Conservation (phyloP, 2,329 filamentous ascomycete species). For the Xylariaceae sp. region DNA sequence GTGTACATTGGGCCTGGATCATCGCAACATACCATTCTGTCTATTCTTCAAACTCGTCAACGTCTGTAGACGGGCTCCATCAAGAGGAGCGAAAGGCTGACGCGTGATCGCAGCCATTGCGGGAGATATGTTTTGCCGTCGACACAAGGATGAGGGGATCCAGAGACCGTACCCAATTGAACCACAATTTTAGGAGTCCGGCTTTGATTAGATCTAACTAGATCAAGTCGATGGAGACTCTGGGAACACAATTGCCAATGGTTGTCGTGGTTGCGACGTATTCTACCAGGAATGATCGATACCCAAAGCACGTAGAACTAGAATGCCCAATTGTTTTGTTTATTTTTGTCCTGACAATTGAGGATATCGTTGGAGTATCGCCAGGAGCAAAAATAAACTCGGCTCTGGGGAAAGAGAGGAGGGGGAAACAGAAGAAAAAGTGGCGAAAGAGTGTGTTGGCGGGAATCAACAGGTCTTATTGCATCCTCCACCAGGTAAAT, state of each 20-base stretch:
- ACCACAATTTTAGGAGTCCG: conserved; percentile 8
- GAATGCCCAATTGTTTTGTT: conserved; percentile 31
- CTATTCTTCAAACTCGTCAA: conserved; percentile 77
- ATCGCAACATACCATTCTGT: conserved; percentile 64
- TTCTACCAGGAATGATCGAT: conserved; percentile 13
- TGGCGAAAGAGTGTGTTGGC: conserved; percentile 33
- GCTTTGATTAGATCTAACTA: conserved; percentile 16
- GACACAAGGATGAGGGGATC: conserved; percentile 13
- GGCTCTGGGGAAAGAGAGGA: conserved; percentile 8
- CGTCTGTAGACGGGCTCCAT: conserved; percentile 69
- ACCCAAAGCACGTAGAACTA: conserved; percentile 9
- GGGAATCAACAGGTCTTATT: conserved; percentile 40
- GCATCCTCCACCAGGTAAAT: conserved; percentile 26
- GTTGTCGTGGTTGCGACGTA: conserved; percentile 12
- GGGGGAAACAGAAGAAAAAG: conserved; percentile 35
- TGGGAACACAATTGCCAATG: conserved; percentile 18
- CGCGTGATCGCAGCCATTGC: conserved; percentile 61
- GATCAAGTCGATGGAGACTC: conserved; percentile 16
- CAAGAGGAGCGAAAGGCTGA: conserved; percentile 76
- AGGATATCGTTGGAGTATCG: conserved; percentile 15
- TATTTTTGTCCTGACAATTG: conserved; percentile 29
- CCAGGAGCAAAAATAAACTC: conserved; percentile 13
- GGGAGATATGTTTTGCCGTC: conserved; percentile 21
- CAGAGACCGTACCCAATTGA: conserved; percentile 20
- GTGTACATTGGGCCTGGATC: conserved; percentile 2